Evolutionary conservation across 257 asterid genomes (phyloP).

Genomic region (Plantago elongata): DNA sequence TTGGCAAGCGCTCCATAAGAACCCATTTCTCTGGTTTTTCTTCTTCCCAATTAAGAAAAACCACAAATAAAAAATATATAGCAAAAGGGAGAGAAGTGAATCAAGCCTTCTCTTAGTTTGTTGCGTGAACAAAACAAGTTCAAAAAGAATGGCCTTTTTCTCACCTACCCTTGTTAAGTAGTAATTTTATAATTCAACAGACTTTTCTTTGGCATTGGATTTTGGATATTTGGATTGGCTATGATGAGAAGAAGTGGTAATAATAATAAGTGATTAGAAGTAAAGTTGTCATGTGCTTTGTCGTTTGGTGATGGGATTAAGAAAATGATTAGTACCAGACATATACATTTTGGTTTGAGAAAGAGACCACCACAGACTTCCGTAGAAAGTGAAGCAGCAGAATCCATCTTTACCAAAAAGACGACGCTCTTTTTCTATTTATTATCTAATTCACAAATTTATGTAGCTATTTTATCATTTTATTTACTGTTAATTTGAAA

Average conservation of each 20-base stretch:
- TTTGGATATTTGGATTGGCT: too few relatives aligned
- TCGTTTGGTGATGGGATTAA: neutral
- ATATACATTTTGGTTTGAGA: neutral
- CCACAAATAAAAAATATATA: conserved; percentile 9
- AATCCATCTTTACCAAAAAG: conserved; percentile 3
- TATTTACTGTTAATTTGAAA: too few relatives aligned
- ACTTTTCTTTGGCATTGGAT: too few relatives aligned
- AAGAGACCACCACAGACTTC: neutral
- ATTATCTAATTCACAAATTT: neutral
- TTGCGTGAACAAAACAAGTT: neutral
- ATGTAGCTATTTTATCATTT: too few relatives aligned
- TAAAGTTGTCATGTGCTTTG: neutral
- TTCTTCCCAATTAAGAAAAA: conserved; percentile 1
- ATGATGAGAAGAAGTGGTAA: too few relatives aligned
- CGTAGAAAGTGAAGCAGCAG: conserved; percentile 1
- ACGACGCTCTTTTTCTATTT: neutral
- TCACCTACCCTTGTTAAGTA: conserved; percentile 29
- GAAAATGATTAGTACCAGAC: neutral
- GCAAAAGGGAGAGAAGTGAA: neutral
- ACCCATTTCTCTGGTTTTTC: conserved; percentile 53
- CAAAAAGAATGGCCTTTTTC: conserved; percentile 19
- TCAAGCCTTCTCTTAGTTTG: neutral
- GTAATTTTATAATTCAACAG: too few relatives aligned
- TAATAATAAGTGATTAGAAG: too few relatives aligned
- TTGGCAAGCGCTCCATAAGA: conserved; percentile 67